Evolutionary conservation across 2,329 filamentous ascomycete species (phyloP).

Genomic region (Sporothrix schenckii): DNA sequence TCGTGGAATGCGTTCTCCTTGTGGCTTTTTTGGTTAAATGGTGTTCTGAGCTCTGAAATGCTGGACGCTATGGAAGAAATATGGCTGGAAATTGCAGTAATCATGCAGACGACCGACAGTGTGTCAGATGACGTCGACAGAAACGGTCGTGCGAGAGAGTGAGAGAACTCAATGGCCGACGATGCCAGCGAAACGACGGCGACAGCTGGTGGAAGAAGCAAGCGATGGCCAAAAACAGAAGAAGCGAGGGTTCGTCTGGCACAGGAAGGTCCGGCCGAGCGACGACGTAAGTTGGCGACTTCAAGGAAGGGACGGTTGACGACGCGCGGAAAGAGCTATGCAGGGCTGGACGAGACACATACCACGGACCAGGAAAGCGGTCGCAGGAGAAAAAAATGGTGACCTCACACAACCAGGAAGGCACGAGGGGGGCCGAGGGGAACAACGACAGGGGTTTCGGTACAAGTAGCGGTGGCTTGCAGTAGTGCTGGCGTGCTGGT

Average conservation of each 20-base stretch:
- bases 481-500: background rate
- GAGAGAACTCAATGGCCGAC: background rate
- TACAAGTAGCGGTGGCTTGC: background rate
- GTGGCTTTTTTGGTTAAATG: conserved; percentile 13
- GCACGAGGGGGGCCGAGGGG: background rate
- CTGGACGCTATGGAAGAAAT: background rate
- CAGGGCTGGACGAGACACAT: background rate
- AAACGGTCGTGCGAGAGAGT: background rate
- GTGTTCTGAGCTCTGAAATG: background rate
- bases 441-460: background rate
- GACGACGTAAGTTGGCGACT: background rate
- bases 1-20: background rate
- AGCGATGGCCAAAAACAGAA: background rate
- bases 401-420: background rate
- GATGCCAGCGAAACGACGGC: too few species aligned
- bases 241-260: background rate
- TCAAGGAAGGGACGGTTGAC: conserved; percentile 3
- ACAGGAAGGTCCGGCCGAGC: conserved; percentile 2
- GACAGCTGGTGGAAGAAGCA: background rate
- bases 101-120: too few species aligned
- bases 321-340: background rate
- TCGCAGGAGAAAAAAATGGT: background rate
- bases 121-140: too few species aligned
- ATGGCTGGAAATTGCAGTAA: background rate
- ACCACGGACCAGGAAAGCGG: too few species aligned